Base-by-base conservation (phyloP, 2,329 filamentous ascomycete species). In the Metarhizium sp. region DNA sequence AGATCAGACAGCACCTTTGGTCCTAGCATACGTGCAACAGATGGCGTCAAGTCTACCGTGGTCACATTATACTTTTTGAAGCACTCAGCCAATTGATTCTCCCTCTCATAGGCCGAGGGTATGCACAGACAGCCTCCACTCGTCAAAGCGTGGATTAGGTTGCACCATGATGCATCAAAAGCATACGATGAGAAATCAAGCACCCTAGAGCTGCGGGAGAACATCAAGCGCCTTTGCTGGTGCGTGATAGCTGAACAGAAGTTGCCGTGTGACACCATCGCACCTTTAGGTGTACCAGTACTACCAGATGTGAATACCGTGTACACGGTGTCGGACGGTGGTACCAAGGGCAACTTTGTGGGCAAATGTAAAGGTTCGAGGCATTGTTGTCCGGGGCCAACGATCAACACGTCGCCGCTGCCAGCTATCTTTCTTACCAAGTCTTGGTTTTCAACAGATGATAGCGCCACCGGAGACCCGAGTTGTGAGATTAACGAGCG, bases 251-350 rank as follows among this genome's bases (percentile, higher is more conserved):
- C 55, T 20, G 54, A 60, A 38, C 56, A 55, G 14, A 64, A 58
- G 51, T 60, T 58, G 3, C 51, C 18, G 25, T 66, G 64, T 13
- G 57, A 59, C 38, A 62, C 58, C 4, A 61, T 55, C 3, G 60
- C 61, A 7, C 64, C 64, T 42, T 66, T 66, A 11, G 63, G 62
- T 4, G 58, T 60, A 2, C 63, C 60, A n/a, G 60, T 62, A 8
- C 53, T 59, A 2, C 60, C 60, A 10, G 58, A 59, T 6, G 58
- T 61, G 43, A 63, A 64, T 10, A 63, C 43, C 2, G 61, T 47
- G 46, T 65, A 65, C 1, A 60, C 34, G 3, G 50, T 25, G 32
- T 52, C 50, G 3, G 38, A 46, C 11, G 58, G 58, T n/a, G 16
- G 16, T 14, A 59, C 51, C 2, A 2, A n/a, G 13, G 57, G 57